A percentile compares a stretch with the other conserved stretches of the same genome.
phyloP scores from a whole-genome alignment of 805 yeast genomes.

The Monosporozyma servazzii region DNA sequence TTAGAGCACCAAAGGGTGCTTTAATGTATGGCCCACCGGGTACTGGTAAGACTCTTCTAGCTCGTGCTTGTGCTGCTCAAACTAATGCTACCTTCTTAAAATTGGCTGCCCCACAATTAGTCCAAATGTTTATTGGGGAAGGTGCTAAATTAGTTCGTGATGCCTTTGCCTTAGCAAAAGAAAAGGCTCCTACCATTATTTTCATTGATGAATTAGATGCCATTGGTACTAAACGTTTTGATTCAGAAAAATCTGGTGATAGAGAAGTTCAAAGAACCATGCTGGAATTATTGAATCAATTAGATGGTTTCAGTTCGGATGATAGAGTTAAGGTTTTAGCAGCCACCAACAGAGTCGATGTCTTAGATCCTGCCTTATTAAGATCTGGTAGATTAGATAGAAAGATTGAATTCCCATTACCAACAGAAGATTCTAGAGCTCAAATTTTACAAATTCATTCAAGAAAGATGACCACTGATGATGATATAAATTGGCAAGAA shows the following conservation, averaged over 20 bases:
- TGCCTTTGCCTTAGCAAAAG: conserved; percentile 95
- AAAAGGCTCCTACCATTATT: conserved; percentile 95
- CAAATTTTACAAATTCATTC: conserved; percentile 95
- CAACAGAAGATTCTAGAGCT: conserved; percentile 95
- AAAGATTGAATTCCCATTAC: conserved; percentile 95
- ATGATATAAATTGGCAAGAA: conserved; percentile 93
- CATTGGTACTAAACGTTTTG: conserved; percentile 96
- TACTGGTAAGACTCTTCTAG: conserved; percentile 93
- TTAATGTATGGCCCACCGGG: conserved; percentile 99
- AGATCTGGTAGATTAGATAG: conserved; percentile 97
- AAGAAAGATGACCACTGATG: conserved; percentile 89
- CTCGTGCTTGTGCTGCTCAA: conserved; percentile 98
- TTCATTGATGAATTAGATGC: conserved; percentile 98
- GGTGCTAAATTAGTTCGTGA: conserved; percentile 97
- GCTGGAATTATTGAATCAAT: conserved; percentile 93
- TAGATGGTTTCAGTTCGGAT: conserved; percentile 96
- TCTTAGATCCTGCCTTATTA: conserved; percentile 93
- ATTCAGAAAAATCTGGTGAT: conserved; percentile 94
- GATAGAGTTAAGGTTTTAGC: conserved; percentile 96
- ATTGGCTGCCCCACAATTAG: conserved; percentile 95
- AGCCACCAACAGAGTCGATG: conserved; percentile 97
- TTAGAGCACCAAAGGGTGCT: conserved; percentile 97
- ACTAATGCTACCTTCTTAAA: conserved; percentile 94
- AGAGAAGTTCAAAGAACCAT: conserved; percentile 98
- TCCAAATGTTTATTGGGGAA: conserved; percentile 97